Percentiles rank a stretch among this genome's conserved stretches.
Evolutionary conservation across 768 basidiomycete species (phyloP).

Genomic region (Tremella fuciformis): DNA sequence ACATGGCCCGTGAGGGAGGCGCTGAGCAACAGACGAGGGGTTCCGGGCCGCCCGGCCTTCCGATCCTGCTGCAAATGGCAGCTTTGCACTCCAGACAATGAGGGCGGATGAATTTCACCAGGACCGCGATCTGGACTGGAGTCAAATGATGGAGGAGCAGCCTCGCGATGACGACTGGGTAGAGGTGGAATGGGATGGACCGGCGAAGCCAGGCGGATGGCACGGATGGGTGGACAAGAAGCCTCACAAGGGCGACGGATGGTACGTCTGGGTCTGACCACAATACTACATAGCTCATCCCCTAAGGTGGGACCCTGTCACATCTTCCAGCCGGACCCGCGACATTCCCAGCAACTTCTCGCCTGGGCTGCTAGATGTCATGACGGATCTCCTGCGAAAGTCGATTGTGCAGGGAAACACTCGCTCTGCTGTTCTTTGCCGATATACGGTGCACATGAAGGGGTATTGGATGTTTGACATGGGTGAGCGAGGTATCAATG

Average conservation of each 20-base stretch:
- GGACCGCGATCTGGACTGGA: slow-evolving; percentile 1
- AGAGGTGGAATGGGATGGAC: slow-evolving; percentile 35
- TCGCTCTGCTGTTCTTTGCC: slow-evolving; percentile 37
- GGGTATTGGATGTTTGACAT: slow-evolving; percentile 40
- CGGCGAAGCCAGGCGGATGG: slow-evolving; percentile 39
- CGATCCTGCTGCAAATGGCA: neutral
- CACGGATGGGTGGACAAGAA: slow-evolving; percentile 30
- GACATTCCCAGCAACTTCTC: slow-evolving; percentile 42
- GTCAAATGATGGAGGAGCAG: slow-evolving; percentile 2
- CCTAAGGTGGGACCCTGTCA: slow-evolving; percentile 45
- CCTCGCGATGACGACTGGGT: slow-evolving; percentile 4
- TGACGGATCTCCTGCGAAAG: slow-evolving; percentile 19
- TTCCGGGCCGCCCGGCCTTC: neutral
- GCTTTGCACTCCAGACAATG: neutral
- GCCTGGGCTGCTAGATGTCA: slow-evolving; percentile 40
- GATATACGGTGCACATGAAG: slow-evolving; percentile 39
- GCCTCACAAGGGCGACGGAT: slow-evolving; percentile 36
- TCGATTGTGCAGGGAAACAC: slow-evolving; percentile 26
- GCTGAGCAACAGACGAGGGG: slow-evolving; percentile 5
- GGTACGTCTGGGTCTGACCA: slow-evolving; percentile 22
- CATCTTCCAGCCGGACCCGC: slow-evolving; percentile 1
- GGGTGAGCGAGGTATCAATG: slow-evolving; percentile 21
- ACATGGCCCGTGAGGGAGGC: neutral
- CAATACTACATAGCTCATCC: too few species aligned
- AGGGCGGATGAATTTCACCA: neutral